Percentiles rank a stretch among this genome's conserved stretches.
These are phyloP conservation scores for Cercospora sp. DNA, from an alignment of 2,329 filamentous ascomycete genomes.

Conservation along the genomic window DNA sequence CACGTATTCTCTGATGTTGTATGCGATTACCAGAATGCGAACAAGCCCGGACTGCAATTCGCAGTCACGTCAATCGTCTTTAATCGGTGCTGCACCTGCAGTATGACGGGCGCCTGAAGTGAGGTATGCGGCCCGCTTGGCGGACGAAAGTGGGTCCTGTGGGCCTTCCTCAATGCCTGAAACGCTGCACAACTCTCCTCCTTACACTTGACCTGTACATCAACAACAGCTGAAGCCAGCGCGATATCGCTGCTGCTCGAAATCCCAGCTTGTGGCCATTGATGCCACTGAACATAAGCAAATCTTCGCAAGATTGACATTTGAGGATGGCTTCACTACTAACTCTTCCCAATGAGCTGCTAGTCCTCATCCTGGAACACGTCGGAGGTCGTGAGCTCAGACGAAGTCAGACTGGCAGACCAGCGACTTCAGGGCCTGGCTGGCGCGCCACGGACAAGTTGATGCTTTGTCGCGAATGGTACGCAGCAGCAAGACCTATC, in stretches of 20 bases:
- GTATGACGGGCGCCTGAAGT: neutral
- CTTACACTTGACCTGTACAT: neutral
- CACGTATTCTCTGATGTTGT: neutral
- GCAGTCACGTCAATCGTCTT: neutral
- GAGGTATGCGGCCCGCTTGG: neutral
- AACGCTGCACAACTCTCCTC: neutral
- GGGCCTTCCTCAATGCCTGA: neutral
- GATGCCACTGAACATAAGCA: neutral
- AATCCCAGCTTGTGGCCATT: neutral
- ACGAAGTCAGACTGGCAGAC: constrained; percentile 16
- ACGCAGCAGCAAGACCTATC: constrained; percentile 19
- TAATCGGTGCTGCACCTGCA: neutral
- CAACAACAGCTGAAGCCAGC: neutral
- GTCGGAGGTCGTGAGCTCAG: constrained; percentile 28
- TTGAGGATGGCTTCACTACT: constrained; percentile 21
- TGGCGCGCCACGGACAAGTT: constrained; percentile 15
- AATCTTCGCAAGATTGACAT: neutral
- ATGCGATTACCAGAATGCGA: neutral
- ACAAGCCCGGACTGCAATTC: neutral
- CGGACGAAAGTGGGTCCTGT: neutral
- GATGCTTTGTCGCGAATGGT: constrained; percentile 23
- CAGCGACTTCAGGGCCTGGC: neutral
- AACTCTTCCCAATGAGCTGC: constrained; percentile 24
- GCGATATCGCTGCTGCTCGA: neutral
- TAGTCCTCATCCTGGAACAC: constrained; percentile 22